phyloP scores from a whole-genome alignment of 306 rosid species.

The Fagus crenata region DNA sequence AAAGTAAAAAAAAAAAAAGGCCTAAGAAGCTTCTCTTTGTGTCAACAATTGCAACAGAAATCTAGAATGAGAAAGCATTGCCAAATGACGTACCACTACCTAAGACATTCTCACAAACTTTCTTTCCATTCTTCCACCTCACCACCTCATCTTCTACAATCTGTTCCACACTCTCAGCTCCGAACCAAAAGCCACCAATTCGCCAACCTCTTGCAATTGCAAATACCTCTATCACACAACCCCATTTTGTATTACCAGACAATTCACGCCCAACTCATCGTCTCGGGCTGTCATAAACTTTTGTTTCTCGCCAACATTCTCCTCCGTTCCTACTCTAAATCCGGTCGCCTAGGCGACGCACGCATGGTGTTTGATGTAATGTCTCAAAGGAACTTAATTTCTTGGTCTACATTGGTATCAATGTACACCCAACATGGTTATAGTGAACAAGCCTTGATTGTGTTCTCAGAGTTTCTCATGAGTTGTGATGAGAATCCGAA shows the following conservation, averaged over 20 bases:
- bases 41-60: too few species aligned
- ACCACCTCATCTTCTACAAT: slow-evolving; percentile 30
- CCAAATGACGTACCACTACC: slow-evolving; percentile 10
- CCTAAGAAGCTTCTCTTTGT: too few species aligned
- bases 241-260: slow-evolving; percentile 33
- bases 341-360: slow-evolving; percentile 41
- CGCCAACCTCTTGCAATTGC: slow-evolving; percentile 58
- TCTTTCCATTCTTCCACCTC: slow-evolving; percentile 33
- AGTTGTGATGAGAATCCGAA: slow-evolving; percentile 49
- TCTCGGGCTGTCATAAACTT: slow-evolving; percentile 56
- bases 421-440: slow-evolving; percentile 58
- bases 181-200: slow-evolving; percentile 48
- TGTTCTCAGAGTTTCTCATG: slow-evolving; percentile 51
- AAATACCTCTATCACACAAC: slow-evolving; percentile 27
- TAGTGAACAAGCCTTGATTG: slow-evolving; percentile 47
- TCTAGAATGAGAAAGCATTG: slow-evolving; percentile 28
- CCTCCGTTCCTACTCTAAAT: slow-evolving; percentile 41
- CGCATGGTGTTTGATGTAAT: slow-evolving; percentile 63
- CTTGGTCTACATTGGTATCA: slow-evolving; percentile 85
- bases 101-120: slow-evolving; percentile 24
- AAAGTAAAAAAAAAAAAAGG: too few species aligned
- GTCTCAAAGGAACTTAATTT: slow-evolving; percentile 60
- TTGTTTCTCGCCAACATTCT: slow-evolving; percentile 67
- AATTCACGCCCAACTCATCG: slow-evolving; percentile 61
- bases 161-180: slow-evolving; percentile 29